Percentiles rank a stretch among this genome's conserved stretches.
These are phyloP conservation scores for Fusarium sterilihyphosum DNA, from an alignment of 2,329 filamentous ascomycete genomes.

Conservation along the genomic window DNA sequence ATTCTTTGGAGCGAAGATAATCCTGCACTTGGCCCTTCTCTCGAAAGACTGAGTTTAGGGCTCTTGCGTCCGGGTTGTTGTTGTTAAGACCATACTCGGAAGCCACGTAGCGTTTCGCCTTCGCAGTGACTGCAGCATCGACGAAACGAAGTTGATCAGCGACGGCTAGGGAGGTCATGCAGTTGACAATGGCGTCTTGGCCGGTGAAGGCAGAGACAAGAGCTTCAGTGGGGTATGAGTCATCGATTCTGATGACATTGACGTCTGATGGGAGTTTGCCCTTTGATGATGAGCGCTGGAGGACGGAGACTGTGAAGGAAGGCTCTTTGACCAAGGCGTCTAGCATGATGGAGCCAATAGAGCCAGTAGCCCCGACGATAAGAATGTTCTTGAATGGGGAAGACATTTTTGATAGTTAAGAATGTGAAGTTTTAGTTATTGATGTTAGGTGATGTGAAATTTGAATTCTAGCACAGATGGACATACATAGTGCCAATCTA, in stretches of 20 bases:
- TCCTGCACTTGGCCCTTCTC: slow-evolving; percentile 14
- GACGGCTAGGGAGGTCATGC: slow-evolving; percentile 12
- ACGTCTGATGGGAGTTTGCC: neutral
- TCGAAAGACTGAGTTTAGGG: neutral
- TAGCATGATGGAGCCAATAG: neutral
- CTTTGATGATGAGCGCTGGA: neutral
- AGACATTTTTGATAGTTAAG: neutral
- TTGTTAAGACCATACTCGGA: slow-evolving; percentile 13
- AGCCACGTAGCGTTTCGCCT: neutral
- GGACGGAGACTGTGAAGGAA: neutral
- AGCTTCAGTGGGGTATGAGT: neutral
- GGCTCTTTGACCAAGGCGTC: neutral
- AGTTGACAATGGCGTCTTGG: slow-evolving; percentile 1
- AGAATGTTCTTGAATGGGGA: slow-evolving; percentile 5
- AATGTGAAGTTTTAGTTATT: neutral
- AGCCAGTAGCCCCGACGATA: neutral
- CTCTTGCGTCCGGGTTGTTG: slow-evolving; percentile 4
- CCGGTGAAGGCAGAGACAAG: neutral
- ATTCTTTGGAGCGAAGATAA: slow-evolving; percentile 3
- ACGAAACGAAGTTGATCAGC: slow-evolving; percentile 5
- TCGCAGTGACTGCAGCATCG: neutral
- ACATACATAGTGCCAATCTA: rapidly evolving
- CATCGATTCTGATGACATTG: neutral
- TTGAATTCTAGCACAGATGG: rapidly evolving
- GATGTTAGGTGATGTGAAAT: rapidly evolving